phyloP scores from a whole-genome alignment of 2,329 filamentous ascomycete genomes.

The Fusarium sp. region DNA sequence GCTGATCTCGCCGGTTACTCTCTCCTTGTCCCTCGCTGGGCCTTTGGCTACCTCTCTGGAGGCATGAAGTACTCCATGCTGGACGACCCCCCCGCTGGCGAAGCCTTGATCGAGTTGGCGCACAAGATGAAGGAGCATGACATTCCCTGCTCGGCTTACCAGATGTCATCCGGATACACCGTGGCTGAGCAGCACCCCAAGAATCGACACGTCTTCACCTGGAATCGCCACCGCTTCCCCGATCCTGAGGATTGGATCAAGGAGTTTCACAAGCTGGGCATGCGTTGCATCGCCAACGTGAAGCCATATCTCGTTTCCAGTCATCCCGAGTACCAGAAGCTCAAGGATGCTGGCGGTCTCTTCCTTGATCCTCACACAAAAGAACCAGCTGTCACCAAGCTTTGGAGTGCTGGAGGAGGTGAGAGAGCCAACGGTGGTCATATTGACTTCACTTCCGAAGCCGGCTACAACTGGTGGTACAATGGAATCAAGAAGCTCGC shows the following conservation, averaged over 20 bases:
- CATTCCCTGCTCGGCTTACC: conserved; percentile 76
- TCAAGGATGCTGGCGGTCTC: conserved; percentile 67
- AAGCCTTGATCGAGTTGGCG: conserved; percentile 69
- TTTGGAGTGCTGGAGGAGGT: conserved; percentile 78
- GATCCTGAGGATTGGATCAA: conserved; percentile 71
- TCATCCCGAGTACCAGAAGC: conserved; percentile 72
- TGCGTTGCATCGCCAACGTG: conserved; percentile 75
- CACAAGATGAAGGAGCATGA: conserved; percentile 69
- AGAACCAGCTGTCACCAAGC: conserved; percentile 64
- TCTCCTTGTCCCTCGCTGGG: conserved; percentile 74
- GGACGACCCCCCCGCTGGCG: conserved; percentile 61
- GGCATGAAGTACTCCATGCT: conserved; percentile 65
- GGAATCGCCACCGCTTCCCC: conserved; percentile 76
- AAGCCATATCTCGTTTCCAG: conserved; percentile 76
- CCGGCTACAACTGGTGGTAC: conserved; percentile 77
- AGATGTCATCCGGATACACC: conserved; percentile 78
- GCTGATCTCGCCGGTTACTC: conserved; percentile 75
- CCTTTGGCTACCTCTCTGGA: conserved; percentile 77
- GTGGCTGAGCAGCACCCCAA: conserved; percentile 73
- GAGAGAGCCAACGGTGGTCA: conserved; percentile 76
- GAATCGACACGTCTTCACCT: conserved; percentile 73
- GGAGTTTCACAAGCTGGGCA: conserved; percentile 70
- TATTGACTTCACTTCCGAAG: conserved; percentile 75
- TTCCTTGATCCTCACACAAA: conserved; percentile 68
- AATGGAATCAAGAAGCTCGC: conserved; percentile 71